Conservation (phyloP, 345 rosid genomes). For the Rhizophora apiculata region DNA sequence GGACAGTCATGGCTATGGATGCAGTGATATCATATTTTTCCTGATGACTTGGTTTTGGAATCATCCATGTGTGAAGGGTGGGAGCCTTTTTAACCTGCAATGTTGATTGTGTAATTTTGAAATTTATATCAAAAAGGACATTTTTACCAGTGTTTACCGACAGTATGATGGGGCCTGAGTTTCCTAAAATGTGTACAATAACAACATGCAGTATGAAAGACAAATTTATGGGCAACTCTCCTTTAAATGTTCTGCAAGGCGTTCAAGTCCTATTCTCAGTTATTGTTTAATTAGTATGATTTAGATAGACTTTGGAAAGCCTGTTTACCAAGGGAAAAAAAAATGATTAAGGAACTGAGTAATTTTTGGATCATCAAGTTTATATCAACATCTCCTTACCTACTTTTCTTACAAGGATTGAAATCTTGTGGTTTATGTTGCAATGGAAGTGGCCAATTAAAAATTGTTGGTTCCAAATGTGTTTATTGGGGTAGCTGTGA, state of each 20-base stretch:
- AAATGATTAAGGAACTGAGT: not conserved
- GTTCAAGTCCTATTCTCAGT: not conserved
- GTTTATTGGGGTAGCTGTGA: not conserved
- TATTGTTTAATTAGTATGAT: not conserved
- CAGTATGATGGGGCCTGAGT: not conserved
- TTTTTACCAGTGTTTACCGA: not conserved
- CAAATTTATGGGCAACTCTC: not conserved
- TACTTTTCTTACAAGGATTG: too few relatives aligned
- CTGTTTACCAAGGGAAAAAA: too few relatives aligned
- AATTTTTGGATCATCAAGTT: not conserved
- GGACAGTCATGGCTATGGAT: conserved; percentile 6
- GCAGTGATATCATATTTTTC: not conserved
- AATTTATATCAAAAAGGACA: not conserved
- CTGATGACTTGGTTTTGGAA: conserved; percentile 1
- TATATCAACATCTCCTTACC: too few relatives aligned
- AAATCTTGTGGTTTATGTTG: too few relatives aligned
- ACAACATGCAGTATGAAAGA: not conserved
- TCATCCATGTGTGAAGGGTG: too few relatives aligned
- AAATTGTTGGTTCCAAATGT: not conserved
- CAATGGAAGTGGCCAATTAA: not conserved
- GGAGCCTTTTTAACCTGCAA: not conserved
- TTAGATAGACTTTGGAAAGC: not conserved
- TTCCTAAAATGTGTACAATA: not conserved
- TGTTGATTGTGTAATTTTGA: not conserved
- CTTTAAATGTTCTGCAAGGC: not conserved